A percentile compares a stretch with the other conserved stretches of the same genome.
Conservation (phyloP, 768 basidiomycete species). For the Wakefieldia striispora region DNA sequence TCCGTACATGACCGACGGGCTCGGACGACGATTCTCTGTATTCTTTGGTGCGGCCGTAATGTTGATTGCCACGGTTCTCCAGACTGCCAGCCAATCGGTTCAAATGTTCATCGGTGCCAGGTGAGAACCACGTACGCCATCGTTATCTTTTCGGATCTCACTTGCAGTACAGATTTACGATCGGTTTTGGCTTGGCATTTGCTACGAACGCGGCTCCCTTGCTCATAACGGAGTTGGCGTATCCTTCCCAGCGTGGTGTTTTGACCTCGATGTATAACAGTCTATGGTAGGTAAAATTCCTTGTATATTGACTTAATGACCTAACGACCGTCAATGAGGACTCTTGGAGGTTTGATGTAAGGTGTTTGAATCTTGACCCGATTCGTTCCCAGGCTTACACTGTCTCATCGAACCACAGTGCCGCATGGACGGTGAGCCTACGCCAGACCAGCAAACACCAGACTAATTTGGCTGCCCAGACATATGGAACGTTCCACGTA, state of each 20-base stretch:
- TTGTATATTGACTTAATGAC: too few relatives aligned
- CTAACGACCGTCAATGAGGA: conserved; percentile 15
- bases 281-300: conserved; percentile 33
- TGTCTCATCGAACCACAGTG: conserved; percentile 28
- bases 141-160: not conserved
- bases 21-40: conserved; percentile 39
- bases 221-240: conserved; percentile 50
- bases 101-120: conserved; percentile 45
- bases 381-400: too few relatives aligned
- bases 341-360: conserved; percentile 35
- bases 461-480: not conserved
- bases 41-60: conserved; percentile 39
- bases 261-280: conserved; percentile 45
- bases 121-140: conserved; percentile 14
- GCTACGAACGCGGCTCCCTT: conserved; percentile 45
- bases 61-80: conserved; percentile 37
- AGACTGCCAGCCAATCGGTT: conserved; percentile 38
- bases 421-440: conserved; percentile 56
- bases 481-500: conserved; percentile 15
- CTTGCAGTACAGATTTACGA: conserved; percentile 24
- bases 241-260: conserved; percentile 46
- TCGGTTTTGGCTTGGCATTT: conserved; percentile 45
- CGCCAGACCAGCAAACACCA: too few relatives aligned
- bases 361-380: not conserved
- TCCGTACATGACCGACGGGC: conserved; percentile 40